Percentiles rank a stretch among this genome's conserved stretches.
phyloP scores from a whole-genome alignment of 495 filamentous ascomycete genomes.

The Podospora didyma region DNA sequence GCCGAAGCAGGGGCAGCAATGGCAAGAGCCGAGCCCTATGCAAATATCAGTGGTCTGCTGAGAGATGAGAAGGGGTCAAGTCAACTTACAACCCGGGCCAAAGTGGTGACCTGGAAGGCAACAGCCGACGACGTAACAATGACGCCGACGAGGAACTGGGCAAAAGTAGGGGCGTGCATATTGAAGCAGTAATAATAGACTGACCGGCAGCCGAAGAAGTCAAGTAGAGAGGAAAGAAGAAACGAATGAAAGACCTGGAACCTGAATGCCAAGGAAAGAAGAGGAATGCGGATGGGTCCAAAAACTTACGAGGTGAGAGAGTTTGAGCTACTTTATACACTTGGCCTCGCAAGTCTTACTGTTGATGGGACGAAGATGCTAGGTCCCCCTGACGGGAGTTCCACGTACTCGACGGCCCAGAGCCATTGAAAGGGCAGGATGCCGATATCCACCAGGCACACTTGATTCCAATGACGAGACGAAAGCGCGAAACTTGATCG shows the following conservation, averaged over 20 bases:
- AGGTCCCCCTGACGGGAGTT: neutral
- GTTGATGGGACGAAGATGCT: neutral
- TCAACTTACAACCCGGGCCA: constrained; percentile 20
- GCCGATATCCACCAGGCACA: neutral
- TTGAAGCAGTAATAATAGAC: constrained; percentile 16
- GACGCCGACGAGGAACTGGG: constrained; percentile 27
- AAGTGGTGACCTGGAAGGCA: constrained; percentile 23
- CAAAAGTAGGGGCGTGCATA: constrained; percentile 33
- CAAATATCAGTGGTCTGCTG: neutral
- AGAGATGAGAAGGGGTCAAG: neutral
- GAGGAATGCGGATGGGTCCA: constrained; percentile 8
- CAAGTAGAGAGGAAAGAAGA: constrained; percentile 12
- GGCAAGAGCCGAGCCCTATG: constrained; percentile 17
- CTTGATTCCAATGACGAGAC: neutral
- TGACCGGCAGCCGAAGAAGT: constrained; percentile 19
- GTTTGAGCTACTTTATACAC: constrained; percentile 19
- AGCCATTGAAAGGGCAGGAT: neutral
- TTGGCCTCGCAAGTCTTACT: neutral
- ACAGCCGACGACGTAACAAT: constrained; percentile 29
- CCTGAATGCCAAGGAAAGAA: constrained; percentile 1
- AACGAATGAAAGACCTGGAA: constrained; percentile 10
- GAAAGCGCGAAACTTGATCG: neutral
- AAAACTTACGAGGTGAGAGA: constrained; percentile 9
- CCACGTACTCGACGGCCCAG: neutral
- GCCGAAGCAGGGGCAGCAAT: constrained; percentile 12